These are phyloP conservation scores for Plasmodium falciparum DNA, from an alignment of 169 alveolate species.

Conservation along the genomic window DNA sequence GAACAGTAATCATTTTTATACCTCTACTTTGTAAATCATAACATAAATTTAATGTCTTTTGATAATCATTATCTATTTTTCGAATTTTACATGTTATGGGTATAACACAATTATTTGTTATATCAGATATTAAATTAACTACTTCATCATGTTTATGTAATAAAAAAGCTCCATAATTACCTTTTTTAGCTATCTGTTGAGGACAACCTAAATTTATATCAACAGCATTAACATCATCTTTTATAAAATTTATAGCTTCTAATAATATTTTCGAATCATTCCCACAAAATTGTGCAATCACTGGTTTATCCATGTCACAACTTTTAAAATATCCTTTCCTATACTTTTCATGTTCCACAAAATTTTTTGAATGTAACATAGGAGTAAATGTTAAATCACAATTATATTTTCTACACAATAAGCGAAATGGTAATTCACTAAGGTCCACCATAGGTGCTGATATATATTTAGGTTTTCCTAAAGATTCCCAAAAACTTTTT, in stretches of 20 bases:
- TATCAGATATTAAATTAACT: constrained; percentile 84
- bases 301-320: constrained; percentile 80
- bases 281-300: constrained; percentile 93
- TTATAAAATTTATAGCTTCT: constrained; percentile 89
- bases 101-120: constrained; percentile 85
- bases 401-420: constrained; percentile 91
- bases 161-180: constrained; percentile 94
- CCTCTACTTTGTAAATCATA: constrained; percentile 88
- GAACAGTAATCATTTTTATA: constrained; percentile 88
- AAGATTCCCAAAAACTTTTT: constrained; percentile 79
- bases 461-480: constrained; percentile 81
- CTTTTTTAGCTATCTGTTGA: constrained; percentile 94
- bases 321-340: constrained; percentile 81
- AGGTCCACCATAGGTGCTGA: constrained; percentile 87
- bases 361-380: constrained; percentile 92
- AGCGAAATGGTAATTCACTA: constrained; percentile 86
- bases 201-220: constrained; percentile 96
- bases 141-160: constrained; percentile 90
- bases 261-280: constrained; percentile 90
- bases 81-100: constrained; percentile 94
- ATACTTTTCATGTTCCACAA: constrained; percentile 82
- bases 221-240: constrained; percentile 92
- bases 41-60: constrained; percentile 90
- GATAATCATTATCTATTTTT: constrained; percentile 88
- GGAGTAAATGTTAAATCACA: constrained; percentile 93